Conservation (phyloP, 2,329 filamentous ascomycete species). For the Fusarium nygamai region DNA sequence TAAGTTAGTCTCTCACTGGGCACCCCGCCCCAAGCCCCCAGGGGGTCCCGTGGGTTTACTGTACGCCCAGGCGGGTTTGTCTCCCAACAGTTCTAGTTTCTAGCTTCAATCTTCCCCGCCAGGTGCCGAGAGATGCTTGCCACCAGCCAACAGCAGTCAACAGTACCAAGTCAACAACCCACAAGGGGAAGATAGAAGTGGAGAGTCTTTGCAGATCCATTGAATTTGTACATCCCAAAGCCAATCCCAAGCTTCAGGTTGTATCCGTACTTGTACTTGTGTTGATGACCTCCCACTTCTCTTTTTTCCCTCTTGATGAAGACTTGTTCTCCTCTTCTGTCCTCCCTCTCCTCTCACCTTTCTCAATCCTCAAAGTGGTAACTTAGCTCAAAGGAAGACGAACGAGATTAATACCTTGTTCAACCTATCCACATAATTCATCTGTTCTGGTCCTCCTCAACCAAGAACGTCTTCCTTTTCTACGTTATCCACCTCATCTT, state of each 20-base stretch:
- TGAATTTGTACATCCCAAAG: slow-evolving; percentile 32
- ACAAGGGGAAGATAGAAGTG: slow-evolving; percentile 30
- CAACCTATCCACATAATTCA: slow-evolving; percentile 27
- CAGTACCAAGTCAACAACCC: slow-evolving; percentile 35
- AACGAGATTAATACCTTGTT: slow-evolving; percentile 20
- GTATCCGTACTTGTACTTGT: slow-evolving; percentile 39
- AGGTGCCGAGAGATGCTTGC: slow-evolving; percentile 41
- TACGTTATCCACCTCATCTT: slow-evolving; percentile 27
- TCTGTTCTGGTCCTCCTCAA: slow-evolving; percentile 24
- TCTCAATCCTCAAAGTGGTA: not conserved
- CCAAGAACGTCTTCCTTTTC: slow-evolving; percentile 25
- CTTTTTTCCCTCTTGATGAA: slow-evolving; percentile 1
- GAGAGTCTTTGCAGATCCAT: slow-evolving; percentile 33
- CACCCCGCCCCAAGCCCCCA: slow-evolving; percentile 1
- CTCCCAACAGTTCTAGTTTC: slow-evolving; percentile 46
- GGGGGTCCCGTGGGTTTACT: slow-evolving; percentile 24
- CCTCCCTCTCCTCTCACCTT: not conserved
- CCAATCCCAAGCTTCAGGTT: slow-evolving; percentile 16
- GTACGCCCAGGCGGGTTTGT: slow-evolving; percentile 29
- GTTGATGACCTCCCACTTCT: slow-evolving; percentile 33
- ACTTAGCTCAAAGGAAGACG: slow-evolving; percentile 16
- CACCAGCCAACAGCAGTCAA: slow-evolving; percentile 40
- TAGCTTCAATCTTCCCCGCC: slow-evolving; percentile 36
- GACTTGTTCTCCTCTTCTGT: slow-evolving; percentile 5
- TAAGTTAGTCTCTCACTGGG: slow-evolving; percentile 1